Conservation (phyloP, 148 eudicot genomes). For the Heliamphora exappendiculata region DNA sequence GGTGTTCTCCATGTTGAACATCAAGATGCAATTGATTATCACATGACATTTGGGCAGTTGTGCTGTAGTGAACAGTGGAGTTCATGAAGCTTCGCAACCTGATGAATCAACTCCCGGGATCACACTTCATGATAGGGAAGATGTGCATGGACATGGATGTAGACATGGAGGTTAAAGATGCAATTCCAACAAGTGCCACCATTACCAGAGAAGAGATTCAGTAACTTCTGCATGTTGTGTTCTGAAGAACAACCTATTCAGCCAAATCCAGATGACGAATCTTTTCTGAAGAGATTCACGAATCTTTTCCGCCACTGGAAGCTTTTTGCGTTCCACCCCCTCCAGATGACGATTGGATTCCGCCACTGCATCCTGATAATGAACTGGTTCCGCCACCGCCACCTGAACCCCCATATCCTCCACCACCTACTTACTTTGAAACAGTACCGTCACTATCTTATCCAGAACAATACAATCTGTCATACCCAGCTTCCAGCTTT, state of each 20-base stretch:
- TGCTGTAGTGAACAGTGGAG: slow-evolving; percentile 24
- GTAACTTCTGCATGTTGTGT: neutral
- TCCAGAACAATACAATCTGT: slow-evolving; percentile 36
- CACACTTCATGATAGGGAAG: slow-evolving; percentile 36
- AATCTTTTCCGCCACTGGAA: slow-evolving; percentile 21
- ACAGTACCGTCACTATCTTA: slow-evolving; percentile 40
- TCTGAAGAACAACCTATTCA: slow-evolving; percentile 25
- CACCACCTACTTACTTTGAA: slow-evolving; percentile 36
- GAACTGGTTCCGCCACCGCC: slow-evolving; percentile 95
- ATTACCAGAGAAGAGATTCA: slow-evolving; percentile 10
- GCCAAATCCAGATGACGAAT: no score
- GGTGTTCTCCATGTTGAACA: slow-evolving; percentile 8
- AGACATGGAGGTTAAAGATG: slow-evolving; percentile 94
- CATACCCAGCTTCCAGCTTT: slow-evolving; percentile 37
- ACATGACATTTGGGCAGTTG: slow-evolving; percentile 11
- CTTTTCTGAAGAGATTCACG: no score
- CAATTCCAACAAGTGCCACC: slow-evolving; percentile 17
- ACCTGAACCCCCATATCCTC: slow-evolving; percentile 49
- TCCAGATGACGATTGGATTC: slow-evolving; percentile 79
- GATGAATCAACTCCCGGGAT: slow-evolving; percentile 24
- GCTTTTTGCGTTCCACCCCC: slow-evolving; percentile 53
- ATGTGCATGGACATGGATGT: slow-evolving; percentile 93
- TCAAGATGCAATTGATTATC: slow-evolving; percentile 13
- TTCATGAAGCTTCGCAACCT: slow-evolving; percentile 15
- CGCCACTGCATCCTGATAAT: slow-evolving; percentile 89